Base-by-base conservation (phyloP, 257 asterid genomes). In the Ligustrum vulgare region DNA sequence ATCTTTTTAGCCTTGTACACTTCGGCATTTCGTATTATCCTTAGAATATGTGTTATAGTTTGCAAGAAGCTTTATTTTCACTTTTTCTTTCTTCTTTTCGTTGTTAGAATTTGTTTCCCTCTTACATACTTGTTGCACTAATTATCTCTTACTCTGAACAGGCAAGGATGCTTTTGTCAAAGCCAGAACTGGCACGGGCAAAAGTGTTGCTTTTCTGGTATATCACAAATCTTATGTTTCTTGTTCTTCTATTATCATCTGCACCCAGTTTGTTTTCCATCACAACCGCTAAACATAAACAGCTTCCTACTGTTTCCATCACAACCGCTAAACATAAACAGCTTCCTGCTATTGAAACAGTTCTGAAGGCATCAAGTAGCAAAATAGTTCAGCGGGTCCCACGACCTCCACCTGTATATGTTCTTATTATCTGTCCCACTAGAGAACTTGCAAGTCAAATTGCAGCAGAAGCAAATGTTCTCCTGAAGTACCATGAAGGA, bases 321-420 rank as follows among this genome's bases (percentile, higher is more conserved):
- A 79, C 85, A 81, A 78, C 76, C 82, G 84, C 88, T 89, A 86
- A 94, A 87, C 86, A 80, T 74, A 85, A 87, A 85, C 96, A 95
- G 99, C 96, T 95, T 84, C 99, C 99, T 85, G 99, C 98, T 87
- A 89, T 95, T 91, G 98, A 95, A 93, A 93, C 98, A 93, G 99
- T 89, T 85, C 79, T 95, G 82, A 95, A 86, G 83, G 90, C 89
- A 23, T 81, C 90, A 79, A 77, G 49, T 76, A 73, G 70, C 32
- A 70, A 60, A 47, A 80, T 34, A 69, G 72, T 34, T 75, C 86
- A 78, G 75, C 84, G 91, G 80, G 78, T 80, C 79, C 88, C 89
- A 0, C 93, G 97, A 7, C 80, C 91, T 75, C 72, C 63, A 20
- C 22, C 22, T 54, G 63, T 54, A 54, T 6, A 80, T 72, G 96